Evolutionary conservation across 2,329 filamentous ascomycete genomes (phyloP), one percentile per base, ranked within the genome.

Genomic region (Fusarium solani-melongenae): DNA sequence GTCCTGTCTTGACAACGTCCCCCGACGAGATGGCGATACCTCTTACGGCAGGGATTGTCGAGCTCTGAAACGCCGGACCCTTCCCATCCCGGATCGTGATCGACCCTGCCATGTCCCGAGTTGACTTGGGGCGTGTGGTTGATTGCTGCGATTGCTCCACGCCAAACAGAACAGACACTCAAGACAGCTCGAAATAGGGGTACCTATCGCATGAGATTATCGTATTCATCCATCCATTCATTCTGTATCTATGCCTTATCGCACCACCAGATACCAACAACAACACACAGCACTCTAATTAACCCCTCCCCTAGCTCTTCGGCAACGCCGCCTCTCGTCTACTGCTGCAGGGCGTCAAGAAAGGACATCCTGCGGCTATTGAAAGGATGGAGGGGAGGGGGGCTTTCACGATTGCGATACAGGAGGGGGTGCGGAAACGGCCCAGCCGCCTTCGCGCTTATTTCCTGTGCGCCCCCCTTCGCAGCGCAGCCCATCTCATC

Each of bases 1-100:
- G 80, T 82, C 81, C 76, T 41, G 79, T 79, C 80, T 81, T 81
- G 79, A 81, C 80, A 82, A 79, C 76, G 22, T 11, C 70, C 69
- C 71, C 72, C 76, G 69, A 65, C 62, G 67, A 55, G 55, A 76
- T 67, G 64, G 71, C 67, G 62, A 70, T 78, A 15, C 79, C 70
- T 62, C 66, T 73, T 77, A 33, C 24, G 73, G 81, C 68, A 81
- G 75, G 76, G 80, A 81, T 82, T 51, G 36, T 72, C 78, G 20
- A 34, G 41, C 66, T 79, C 75, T 83, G 81, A 83, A 83, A 83
- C 81, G 76, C 74, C 75, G 73, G 72, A 62, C 75, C 74, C 75
- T 80, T 59, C 76, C 78, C 24, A 38, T 67, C 66, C 67, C 67
- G 17, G 64, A 76, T 49, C 69, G 67, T 74, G 77, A 79, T 80